A percentile compares a stretch with the other conserved stretches of the same genome.
Conservation (phyloP, 176 grass and related monocot species). For the Miscanthus lutarioriparius region DNA sequence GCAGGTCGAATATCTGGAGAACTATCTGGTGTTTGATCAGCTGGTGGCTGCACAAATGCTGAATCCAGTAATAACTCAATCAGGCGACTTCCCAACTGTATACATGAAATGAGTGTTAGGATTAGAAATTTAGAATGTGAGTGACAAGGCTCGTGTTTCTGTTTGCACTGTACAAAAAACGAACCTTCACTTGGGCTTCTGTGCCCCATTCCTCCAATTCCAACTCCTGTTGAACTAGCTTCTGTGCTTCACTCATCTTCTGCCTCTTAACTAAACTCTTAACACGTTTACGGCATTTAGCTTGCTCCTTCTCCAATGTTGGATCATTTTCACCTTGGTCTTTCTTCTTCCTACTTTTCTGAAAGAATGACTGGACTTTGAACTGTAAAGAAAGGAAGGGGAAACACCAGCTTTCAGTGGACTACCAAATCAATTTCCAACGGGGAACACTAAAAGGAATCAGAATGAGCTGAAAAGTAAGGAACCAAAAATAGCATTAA, state of each 20-base stretch:
- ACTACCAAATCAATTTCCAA: slow-evolving; percentile 4
- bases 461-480: neutral
- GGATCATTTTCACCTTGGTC: slow-evolving; percentile 51
- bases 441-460: neutral
- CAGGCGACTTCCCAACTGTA: slow-evolving; percentile 84
- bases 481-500: neutral
- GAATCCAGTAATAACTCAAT: slow-evolving; percentile 91
- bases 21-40: slow-evolving; percentile 54
- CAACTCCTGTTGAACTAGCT: slow-evolving; percentile 78
- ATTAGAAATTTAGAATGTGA: slow-evolving; percentile 16
- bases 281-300: slow-evolving; percentile 59
- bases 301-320: slow-evolving; percentile 53
- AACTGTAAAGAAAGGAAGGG: slow-evolving; percentile 50
- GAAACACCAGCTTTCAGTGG: neutral
- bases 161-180: slow-evolving; percentile 11
- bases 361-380: slow-evolving; percentile 82
- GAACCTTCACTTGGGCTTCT: slow-evolving; percentile 84
- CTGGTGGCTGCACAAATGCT: slow-evolving; percentile 74
- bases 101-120: slow-evolving; percentile 26
- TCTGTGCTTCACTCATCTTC: slow-evolving; percentile 68
- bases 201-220: slow-evolving; percentile 80
- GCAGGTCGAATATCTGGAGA: slow-evolving; percentile 83
- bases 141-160: slow-evolving; percentile 20
- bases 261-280: slow-evolving; percentile 63
- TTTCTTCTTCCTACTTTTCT: slow-evolving; percentile 68